Evolutionary conservation across 768 basidiomycete species (phyloP).

Genomic region (Fistulinella prunicolor): DNA sequence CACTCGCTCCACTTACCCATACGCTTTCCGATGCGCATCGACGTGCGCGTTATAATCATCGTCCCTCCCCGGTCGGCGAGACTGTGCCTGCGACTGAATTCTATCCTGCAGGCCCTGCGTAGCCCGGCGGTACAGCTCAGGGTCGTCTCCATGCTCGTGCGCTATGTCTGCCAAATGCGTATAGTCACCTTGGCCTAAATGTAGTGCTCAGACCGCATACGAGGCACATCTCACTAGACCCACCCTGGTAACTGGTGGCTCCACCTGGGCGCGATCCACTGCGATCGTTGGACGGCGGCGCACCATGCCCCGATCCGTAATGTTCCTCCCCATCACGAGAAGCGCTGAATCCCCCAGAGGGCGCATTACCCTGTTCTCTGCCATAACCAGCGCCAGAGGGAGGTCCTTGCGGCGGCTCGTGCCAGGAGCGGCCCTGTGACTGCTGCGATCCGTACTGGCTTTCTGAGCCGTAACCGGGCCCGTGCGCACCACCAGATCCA

Average conservation of each 20-base stretch:
- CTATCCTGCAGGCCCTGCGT: slow-evolving; percentile 23
- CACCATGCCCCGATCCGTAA: slow-evolving; percentile 7
- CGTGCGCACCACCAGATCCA: slow-evolving; percentile 1
- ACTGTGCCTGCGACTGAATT: slow-evolving; percentile 16
- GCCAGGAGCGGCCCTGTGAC: slow-evolving; percentile 8
- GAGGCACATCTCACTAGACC: slow-evolving; percentile 3
- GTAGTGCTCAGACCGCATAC: slow-evolving; percentile 2
- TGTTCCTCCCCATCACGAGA: slow-evolving; percentile 11
- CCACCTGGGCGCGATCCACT: slow-evolving; percentile 15
- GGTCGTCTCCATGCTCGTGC: slow-evolving; percentile 15
- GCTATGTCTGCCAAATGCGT: slow-evolving; percentile 16
- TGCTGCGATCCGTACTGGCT: slow-evolving; percentile 10
- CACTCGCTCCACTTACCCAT: slow-evolving; percentile 21
- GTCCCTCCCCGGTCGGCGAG: neutral
- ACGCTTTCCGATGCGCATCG: slow-evolving; percentile 31
- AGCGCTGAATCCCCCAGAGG: slow-evolving; percentile 16
- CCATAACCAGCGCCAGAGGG: slow-evolving; percentile 4
- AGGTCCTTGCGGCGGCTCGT: slow-evolving; percentile 6
- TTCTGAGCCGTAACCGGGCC: slow-evolving; percentile 2
- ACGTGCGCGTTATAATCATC: slow-evolving; percentile 18
- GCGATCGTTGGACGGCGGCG: neutral
- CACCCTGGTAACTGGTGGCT: slow-evolving; percentile 12
- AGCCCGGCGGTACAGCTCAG: slow-evolving; percentile 18
- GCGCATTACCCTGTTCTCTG: slow-evolving; percentile 5
- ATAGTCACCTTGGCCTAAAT: slow-evolving; percentile 21